A percentile compares a stretch with the other conserved stretches of the same genome.
Conservation (phyloP, 106 monocot genomes). For the Phalaenopsis equestris region DNA sequence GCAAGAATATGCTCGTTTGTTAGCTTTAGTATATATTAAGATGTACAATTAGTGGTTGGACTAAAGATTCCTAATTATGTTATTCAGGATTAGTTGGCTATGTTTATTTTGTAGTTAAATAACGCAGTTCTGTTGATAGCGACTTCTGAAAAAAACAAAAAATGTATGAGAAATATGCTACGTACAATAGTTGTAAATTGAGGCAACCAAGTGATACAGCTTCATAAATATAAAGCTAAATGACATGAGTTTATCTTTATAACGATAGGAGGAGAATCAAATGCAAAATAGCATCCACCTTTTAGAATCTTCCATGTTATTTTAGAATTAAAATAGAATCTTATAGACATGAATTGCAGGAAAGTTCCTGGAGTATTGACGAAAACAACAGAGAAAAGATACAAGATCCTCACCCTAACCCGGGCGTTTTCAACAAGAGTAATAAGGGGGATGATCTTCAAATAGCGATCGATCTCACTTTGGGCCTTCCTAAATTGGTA, state of each 20-base stretch:
- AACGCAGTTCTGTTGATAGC: neutral
- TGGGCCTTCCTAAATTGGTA: slow-evolving; percentile 24
- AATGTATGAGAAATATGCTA: neutral
- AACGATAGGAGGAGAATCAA: neutral
- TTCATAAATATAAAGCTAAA: neutral
- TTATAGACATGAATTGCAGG: neutral
- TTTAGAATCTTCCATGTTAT: no score
- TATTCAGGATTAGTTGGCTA: neutral
- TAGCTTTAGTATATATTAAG: no score
- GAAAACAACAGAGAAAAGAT: neutral
- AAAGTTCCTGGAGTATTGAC: neutral
- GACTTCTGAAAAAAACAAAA: neutral
- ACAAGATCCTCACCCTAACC: slow-evolving; percentile 10
- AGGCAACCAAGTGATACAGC: neutral
- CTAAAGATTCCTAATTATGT: neutral
- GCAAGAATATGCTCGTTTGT: neutral
- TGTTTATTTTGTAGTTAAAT: neutral
- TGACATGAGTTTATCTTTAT: neutral
- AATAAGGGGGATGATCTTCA: slow-evolving; percentile 19
- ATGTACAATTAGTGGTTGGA: neutral
- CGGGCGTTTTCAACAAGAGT: slow-evolving; percentile 27
- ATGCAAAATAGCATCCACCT: no score
- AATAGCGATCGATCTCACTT: slow-evolving; percentile 19
- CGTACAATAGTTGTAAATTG: neutral
- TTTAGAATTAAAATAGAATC: no score